Evolutionary conservation across 805 yeast species (phyloP).

Genomic region (Grigorovia transvaalensis): DNA sequence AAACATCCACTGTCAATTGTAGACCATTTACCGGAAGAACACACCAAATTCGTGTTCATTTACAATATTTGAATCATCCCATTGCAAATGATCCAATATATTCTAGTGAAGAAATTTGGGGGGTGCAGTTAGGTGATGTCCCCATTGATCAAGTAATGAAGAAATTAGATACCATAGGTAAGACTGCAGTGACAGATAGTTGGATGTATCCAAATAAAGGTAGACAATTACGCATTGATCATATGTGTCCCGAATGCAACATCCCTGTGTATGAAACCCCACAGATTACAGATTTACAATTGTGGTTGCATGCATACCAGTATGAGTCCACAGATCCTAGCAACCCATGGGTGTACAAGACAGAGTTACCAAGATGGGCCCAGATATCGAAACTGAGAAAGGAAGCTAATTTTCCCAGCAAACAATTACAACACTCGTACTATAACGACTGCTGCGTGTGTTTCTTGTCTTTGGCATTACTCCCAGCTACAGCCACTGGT

Average conservation of each 20-base stretch:
- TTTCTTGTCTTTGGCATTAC: too few species aligned
- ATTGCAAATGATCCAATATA: constrained; percentile 90
- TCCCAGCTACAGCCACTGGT: too few species aligned
- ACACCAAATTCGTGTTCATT: constrained; percentile 89
- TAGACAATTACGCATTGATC: background rate
- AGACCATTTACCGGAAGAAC: constrained; percentile 87
- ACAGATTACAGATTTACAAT: constrained; percentile 54
- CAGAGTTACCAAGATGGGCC: constrained; percentile 82
- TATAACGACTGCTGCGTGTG: too few species aligned
- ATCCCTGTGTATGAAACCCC: constrained; percentile 77
- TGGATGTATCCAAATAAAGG: constrained; percentile 47
- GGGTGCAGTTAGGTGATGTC: constrained; percentile 55
- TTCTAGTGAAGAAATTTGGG: constrained; percentile 76
- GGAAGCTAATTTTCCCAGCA: too few species aligned
- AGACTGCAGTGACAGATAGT: constrained; percentile 52
- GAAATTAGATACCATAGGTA: constrained; percentile 57
- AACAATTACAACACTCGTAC: too few species aligned
- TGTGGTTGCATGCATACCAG: constrained; percentile 86
- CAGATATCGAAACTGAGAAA: background rate
- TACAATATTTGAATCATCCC: constrained; percentile 81
- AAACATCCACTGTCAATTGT: constrained; percentile 61
- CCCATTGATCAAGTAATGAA: constrained; percentile 39
- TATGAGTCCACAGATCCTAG: constrained; percentile 45
- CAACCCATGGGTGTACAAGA: constrained; percentile 59
- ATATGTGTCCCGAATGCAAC: constrained; percentile 54